Base-by-base conservation (phyloP, 345 rosid species). In the Aquilaria sinensis region DNA sequence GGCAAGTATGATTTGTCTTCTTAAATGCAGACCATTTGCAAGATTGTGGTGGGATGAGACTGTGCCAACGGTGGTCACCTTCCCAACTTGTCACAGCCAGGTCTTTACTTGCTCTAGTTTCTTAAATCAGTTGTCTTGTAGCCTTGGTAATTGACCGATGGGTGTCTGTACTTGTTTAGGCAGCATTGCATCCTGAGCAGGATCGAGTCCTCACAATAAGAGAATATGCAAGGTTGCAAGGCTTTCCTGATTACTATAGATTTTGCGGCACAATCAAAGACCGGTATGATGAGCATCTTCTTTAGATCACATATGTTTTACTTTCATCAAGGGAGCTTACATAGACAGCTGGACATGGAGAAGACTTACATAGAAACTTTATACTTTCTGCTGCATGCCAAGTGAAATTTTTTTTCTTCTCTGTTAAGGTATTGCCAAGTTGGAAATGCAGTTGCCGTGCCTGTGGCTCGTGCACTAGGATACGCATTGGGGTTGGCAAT, bases 1-100 rank as follows among this genome's bases (percentile, higher is more conserved):
- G 7, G 8, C 43, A 37, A 4, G 12, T 63, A 56, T 53, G 37
- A 8, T 43, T 51, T 37, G 14, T 56, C 15, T 31, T 11, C 66
- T 29, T 64, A 29, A 47, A 16, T 64, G 67, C 75, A 93, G 98
- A 64, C 96, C 97, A 12, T 93, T 83, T 75, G 96, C 72, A 6
- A 86, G 97, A 72, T 70, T 93, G 65, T 93, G 98, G 97, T 93
- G 98, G 97, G 98, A 93, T 57, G 97, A 93, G 67, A 90, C 96
- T 2, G 87, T 90, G 75, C 80, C 97, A 16, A 93, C 97, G 6
- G 77, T 93, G 15, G 65, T 90, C 52, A 90, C 97, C 54, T 67
- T 37, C 56, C 90, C 96, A 13, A 62, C 66, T 64, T 78, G 77
- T 75, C 87, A 76, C 70, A 78, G 62, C 81, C 90, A 83, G 98